A percentile compares a stretch with the other conserved stretches of the same genome.
Conservation (phyloP, 768 basidiomycete species). For the Leccinum rimulosum region DNA sequence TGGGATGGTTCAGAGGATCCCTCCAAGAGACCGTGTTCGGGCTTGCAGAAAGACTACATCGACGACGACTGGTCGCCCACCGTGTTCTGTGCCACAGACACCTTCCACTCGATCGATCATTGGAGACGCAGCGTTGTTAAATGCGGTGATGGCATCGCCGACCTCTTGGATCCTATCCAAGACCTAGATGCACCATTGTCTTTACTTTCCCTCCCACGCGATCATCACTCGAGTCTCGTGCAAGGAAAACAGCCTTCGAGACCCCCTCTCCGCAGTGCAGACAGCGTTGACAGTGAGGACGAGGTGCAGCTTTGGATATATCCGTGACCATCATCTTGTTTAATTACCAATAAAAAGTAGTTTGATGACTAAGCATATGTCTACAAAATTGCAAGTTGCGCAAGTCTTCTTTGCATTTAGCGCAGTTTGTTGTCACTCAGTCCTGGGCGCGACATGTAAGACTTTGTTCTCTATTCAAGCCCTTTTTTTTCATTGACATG, state of each 20-base stretch:
- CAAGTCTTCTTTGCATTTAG: no score
- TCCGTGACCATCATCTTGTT: constrained; percentile 2
- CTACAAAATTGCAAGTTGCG: background rate
- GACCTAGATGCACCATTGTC: constrained; percentile 9
- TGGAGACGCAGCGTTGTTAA: constrained; percentile 22
- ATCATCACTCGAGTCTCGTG: background rate
- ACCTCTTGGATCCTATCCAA: constrained; percentile 19
- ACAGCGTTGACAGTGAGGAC: constrained; percentile 5
- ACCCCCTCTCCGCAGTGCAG: background rate
- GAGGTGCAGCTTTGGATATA: constrained; percentile 17
- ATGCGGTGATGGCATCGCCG: background rate
- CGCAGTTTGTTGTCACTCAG: no score
- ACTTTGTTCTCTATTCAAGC: background rate
- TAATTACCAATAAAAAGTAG: no score
- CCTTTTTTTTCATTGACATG: background rate
- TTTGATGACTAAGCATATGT: constrained; percentile 21
- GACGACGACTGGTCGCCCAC: constrained; percentile 35
- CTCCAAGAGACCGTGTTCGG: constrained; percentile 1
- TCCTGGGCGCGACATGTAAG: constrained; percentile 22
- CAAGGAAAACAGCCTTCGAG: background rate
- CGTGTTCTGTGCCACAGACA: constrained; percentile 20
- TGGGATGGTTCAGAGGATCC: constrained; percentile 22
- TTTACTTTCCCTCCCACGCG: constrained; percentile 12
- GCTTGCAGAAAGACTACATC: background rate
- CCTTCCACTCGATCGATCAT: constrained; percentile 21